Conservation (phyloP, 306 rosid genomes). For the Prunus dulcis region DNA sequence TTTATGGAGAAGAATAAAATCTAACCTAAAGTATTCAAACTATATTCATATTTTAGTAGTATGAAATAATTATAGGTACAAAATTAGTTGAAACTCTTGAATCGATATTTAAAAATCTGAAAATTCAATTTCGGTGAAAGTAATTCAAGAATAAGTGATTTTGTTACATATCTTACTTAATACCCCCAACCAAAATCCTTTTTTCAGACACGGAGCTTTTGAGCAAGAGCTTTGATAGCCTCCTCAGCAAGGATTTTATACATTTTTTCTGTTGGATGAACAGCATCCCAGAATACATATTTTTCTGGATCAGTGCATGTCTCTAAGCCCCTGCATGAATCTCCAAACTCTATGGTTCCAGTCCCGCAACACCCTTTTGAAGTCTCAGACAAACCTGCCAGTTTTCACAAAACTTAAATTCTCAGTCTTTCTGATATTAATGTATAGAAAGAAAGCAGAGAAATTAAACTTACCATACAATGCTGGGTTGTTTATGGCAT, state of each 20-base stretch:
- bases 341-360: conserved; percentile 57
- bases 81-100: neutral
- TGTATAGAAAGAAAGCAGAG: neutral
- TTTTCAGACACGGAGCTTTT: neutral
- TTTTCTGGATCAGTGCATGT: conserved; percentile 52
- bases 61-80: neutral
- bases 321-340: conserved; percentile 53
- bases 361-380: conserved; percentile 75
- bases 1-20: too few relatives aligned
- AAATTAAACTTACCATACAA: conserved; percentile 41
- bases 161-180: neutral
- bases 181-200: neutral
- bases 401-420: neutral
- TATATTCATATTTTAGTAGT: too few relatives aligned
- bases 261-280: conserved; percentile 74
- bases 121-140: too few relatives aligned
- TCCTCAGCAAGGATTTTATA: conserved; percentile 56
- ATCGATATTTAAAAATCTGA: neutral
- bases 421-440: neutral
- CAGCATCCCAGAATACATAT: conserved; percentile 78
- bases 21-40: too few relatives aligned
- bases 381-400: conserved; percentile 48
- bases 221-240: conserved; percentile 29
- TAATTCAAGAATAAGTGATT: neutral
- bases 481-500: conserved; percentile 41